These are phyloP conservation scores for Raphanus sativus DNA, from an alignment of 345 rosid genomes.

Conservation along the genomic window DNA sequence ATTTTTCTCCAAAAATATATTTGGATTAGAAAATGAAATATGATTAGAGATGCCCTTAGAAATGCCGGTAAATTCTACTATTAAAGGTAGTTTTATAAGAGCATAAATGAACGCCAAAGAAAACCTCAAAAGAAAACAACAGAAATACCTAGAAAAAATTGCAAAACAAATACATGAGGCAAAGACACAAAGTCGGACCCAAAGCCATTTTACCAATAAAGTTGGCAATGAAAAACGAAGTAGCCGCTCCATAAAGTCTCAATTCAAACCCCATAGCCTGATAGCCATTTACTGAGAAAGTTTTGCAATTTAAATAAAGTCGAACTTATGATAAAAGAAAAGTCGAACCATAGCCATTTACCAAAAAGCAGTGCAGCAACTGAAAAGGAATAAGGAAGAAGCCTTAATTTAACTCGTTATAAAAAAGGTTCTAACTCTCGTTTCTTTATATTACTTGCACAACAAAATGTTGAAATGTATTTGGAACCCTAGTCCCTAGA, in stretches of 20 bases:
- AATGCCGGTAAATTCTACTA: background rate
- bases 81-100: background rate
- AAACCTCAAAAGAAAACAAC: conserved; percentile 1
- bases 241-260: background rate
- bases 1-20: too few relatives aligned
- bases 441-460: conserved; percentile 7
- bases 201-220: conserved; percentile 13
- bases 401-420: background rate
- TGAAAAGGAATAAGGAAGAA: conserved; percentile 1
- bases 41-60: background rate
- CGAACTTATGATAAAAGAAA: background rate
- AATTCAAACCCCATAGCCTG: conserved; percentile 1
- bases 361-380: conserved; percentile 4
- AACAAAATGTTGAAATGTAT: conserved; percentile 11
- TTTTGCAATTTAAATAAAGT: conserved; percentile 18
- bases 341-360: conserved; percentile 18
- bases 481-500: conserved; percentile 21
- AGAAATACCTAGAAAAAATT: background rate
- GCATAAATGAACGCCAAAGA: conserved; percentile 10
- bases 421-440: conserved; percentile 17
- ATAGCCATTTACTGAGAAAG: conserved; percentile 20
- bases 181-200: conserved; percentile 14
- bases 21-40: too few relatives aligned
- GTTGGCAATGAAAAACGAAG: conserved; percentile 3
- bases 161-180: conserved; percentile 4